Conservation (phyloP, 805 yeast species). For the Zygosaccharomyces kombuchaensis region DNA sequence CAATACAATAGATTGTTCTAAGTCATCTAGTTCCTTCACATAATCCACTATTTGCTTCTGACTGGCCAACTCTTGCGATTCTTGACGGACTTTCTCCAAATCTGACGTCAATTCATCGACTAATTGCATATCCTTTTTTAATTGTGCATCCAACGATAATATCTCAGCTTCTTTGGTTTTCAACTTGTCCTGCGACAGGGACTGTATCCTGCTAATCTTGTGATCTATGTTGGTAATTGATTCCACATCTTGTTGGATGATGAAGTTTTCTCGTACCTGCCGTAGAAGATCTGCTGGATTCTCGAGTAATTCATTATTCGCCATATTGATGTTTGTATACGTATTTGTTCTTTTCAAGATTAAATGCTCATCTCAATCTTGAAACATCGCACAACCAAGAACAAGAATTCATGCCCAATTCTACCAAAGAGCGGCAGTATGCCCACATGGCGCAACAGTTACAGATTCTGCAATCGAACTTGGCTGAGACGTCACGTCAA, state of each 20-base stretch:
- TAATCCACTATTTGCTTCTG: slow-evolving; percentile 18
- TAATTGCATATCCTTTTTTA: slow-evolving; percentile 9
- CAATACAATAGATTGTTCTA: slow-evolving; percentile 21
- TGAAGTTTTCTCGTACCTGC: slow-evolving; percentile 26
- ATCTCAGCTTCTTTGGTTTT: slow-evolving; percentile 11
- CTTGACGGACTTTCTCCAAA: slow-evolving; percentile 14
- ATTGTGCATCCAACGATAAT: slow-evolving; percentile 8
- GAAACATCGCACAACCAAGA: not conserved
- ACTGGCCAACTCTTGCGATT: slow-evolving; percentile 15
- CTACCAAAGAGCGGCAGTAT: slow-evolving; percentile 31
- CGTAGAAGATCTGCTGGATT: slow-evolving; percentile 24
- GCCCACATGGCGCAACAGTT: slow-evolving; percentile 31
- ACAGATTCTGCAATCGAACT: slow-evolving; percentile 24
- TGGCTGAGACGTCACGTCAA: slow-evolving; percentile 26
- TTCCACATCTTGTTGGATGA: slow-evolving; percentile 26
- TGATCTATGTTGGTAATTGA: slow-evolving; percentile 16
- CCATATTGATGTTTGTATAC: slow-evolving; percentile 8
- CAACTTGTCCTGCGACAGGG: slow-evolving; percentile 7
- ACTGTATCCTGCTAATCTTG: slow-evolving; percentile 13
- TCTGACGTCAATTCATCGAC: slow-evolving; percentile 12
- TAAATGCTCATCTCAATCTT: not conserved
- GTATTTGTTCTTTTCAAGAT: slow-evolving; percentile 1
- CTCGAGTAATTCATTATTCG: slow-evolving; percentile 17
- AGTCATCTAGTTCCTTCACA: slow-evolving; percentile 23
- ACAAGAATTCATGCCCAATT: slow-evolving; percentile 17